A percentile compares a stretch with the other conserved stretches of the same genome.
Conservation (phyloP, 2,329 filamentous ascomycete genomes). For the Monilinia laxa region DNA sequence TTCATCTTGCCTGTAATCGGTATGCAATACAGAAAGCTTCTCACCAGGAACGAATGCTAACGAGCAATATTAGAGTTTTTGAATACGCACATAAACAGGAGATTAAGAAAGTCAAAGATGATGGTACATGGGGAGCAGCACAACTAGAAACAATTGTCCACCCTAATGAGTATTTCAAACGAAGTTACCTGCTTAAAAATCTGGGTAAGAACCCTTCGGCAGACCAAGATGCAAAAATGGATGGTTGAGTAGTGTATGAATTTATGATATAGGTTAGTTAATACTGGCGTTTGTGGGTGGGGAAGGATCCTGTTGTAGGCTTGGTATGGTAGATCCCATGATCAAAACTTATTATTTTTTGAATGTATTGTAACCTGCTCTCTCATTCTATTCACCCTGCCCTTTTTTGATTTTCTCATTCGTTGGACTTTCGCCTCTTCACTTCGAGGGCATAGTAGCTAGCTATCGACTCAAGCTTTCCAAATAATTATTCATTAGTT, state of each 20-base stretch:
- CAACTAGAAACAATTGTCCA: constrained; percentile 95
- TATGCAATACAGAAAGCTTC: constrained; percentile 41
- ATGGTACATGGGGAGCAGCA: constrained; percentile 66
- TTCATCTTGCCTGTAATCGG: constrained; percentile 94
- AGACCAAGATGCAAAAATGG: constrained; percentile 21
- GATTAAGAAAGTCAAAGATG: constrained; percentile 73
- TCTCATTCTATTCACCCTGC: background rate
- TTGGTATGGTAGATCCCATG: constrained; percentile 7
- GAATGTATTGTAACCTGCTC: background rate
- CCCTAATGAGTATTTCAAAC: constrained; percentile 97
- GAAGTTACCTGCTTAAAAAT: constrained; percentile 86
- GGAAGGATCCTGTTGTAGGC: background rate
- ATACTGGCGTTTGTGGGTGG: constrained; percentile 1
- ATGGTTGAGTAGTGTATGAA: constrained; percentile 18
- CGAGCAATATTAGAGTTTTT: constrained; percentile 64
- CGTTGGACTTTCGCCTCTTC: background rate
- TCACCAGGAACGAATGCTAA: constrained; percentile 14
- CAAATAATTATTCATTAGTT: background rate
- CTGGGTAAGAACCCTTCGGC: constrained; percentile 46
- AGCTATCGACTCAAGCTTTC: no score
- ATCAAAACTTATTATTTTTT: background rate
- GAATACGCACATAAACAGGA: constrained; percentile 80
- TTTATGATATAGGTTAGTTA: constrained; percentile 17
- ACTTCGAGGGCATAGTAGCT: background rate
- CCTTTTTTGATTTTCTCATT: background rate